Evolutionary conservation across 768 basidiomycete species (phyloP).

Genomic region (Chalciporus piperatus): DNA sequence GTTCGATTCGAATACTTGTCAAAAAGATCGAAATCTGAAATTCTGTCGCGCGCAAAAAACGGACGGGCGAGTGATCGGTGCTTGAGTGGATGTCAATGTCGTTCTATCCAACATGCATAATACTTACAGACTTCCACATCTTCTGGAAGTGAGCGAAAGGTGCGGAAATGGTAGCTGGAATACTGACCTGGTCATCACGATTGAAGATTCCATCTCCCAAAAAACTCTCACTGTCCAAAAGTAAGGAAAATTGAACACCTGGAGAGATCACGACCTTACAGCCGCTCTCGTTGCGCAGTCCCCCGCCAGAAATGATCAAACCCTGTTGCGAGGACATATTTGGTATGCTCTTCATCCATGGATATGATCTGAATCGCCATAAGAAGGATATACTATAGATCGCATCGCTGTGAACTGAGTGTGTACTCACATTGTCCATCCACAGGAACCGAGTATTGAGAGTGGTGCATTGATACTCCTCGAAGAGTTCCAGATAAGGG

Average conservation of each 20-base stretch:
- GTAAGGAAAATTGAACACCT: conserved; percentile 9
- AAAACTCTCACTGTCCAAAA: conserved; percentile 39
- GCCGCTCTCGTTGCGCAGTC: conserved; percentile 56
- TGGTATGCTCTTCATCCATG: conserved; percentile 70
- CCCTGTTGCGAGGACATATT: conserved; percentile 62
- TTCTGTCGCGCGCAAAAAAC: conserved; percentile 72
- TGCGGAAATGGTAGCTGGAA: neutral
- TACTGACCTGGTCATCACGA: conserved; percentile 63
- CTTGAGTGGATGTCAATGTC: conserved; percentile 32
- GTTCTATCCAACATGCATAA: neutral
- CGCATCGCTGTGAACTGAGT: neutral
- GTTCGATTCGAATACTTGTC: conserved; percentile 52
- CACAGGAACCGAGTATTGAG: conserved; percentile 68
- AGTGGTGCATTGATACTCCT: conserved; percentile 69
- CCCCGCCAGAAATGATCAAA: conserved; percentile 71
- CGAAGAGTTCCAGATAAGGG: conserved; percentile 62
- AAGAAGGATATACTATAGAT: neutral
- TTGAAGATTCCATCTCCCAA: conserved; percentile 80
- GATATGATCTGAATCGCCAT: conserved; percentile 53
- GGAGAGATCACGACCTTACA: conserved; percentile 40
- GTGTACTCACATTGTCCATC: conserved; percentile 57
- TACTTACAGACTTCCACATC: conserved; percentile 65
- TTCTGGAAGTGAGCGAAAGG: conserved; percentile 15
- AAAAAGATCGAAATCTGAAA: conserved; percentile 67
- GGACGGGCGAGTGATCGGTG: conserved; percentile 68